phyloP scores from a whole-genome alignment of 2,329 filamentous ascomycete species.

The Gremmenia infestans region DNA sequence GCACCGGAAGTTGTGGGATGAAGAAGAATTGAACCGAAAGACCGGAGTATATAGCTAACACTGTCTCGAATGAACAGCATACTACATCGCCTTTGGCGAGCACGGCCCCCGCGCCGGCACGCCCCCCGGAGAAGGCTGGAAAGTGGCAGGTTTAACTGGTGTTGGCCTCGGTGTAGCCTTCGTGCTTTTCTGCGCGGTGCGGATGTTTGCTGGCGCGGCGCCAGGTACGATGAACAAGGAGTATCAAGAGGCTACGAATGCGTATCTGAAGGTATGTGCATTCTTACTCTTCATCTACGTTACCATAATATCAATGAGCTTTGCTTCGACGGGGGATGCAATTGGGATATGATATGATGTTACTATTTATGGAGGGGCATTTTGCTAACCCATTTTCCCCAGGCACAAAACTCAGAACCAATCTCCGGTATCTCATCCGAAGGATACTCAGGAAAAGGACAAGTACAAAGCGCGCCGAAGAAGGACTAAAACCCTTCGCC shows the following conservation, averaged over 20 bases:
- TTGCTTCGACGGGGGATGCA: background rate
- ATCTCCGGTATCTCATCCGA: constrained; percentile 78
- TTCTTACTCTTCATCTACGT: background rate
- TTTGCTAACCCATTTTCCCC: constrained; percentile 22
- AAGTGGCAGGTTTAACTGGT: constrained; percentile 68
- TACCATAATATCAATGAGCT: background rate
- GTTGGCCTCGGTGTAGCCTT: constrained; percentile 63
- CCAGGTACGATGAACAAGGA: constrained; percentile 94
- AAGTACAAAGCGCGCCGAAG: constrained; percentile 55
- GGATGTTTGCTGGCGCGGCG: constrained; percentile 63
- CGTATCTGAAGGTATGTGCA: constrained; percentile 77
- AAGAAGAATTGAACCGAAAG: background rate
- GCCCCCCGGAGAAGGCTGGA: constrained; percentile 80
- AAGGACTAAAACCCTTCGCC: constrained; percentile 20
- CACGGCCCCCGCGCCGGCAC: constrained; percentile 84
- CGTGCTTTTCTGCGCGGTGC: constrained; percentile 66
- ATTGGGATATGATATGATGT: background rate
- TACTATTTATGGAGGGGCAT: background rate
- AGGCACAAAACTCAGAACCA: constrained; percentile 82
- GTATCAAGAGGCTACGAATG: constrained; percentile 93
- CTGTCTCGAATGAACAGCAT: constrained; percentile 57
- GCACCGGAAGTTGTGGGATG: background rate
- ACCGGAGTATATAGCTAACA: constrained; percentile 12
- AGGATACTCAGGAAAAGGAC: constrained; percentile 72
- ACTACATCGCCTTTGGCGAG: constrained; percentile 97